Evolutionary conservation across 345 rosid genomes (phyloP).

Genomic region (Reutealis trisperma): DNA sequence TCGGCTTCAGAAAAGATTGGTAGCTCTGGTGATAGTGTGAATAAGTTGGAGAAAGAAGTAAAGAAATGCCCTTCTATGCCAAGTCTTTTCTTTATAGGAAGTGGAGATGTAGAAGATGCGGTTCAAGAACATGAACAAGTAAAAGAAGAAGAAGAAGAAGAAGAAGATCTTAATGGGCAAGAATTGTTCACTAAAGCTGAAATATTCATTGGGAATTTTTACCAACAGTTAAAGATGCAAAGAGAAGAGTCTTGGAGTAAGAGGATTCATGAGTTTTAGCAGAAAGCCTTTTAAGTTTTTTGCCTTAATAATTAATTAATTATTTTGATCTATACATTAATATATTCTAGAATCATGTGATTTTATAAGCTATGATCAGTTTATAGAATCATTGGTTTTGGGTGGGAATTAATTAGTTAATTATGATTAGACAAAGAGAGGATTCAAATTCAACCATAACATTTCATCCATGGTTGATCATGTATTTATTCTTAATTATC

Average conservation of each 20-base stretch:
- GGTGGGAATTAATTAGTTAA: not conserved
- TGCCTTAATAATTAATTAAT: not conserved
- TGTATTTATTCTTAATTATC: not conserved
- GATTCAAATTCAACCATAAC: conserved; percentile 8
- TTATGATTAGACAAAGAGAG: not conserved
- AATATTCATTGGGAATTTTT: conserved; percentile 60
- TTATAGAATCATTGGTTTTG: conserved; percentile 23
- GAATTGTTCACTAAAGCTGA: conserved; percentile 66
- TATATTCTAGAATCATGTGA: not conserved
- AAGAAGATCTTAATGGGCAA: conserved; percentile 39
- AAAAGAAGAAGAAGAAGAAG: conserved; percentile 33
- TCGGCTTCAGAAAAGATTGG: conserved; percentile 21
- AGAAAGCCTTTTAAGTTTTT: conserved; percentile 37
- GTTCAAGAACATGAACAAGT: conserved; percentile 18
- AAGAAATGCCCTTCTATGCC: conserved; percentile 59
- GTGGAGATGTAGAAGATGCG: conserved; percentile 31
- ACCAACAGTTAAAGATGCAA: conserved; percentile 72
- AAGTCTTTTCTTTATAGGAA: conserved; percentile 62
- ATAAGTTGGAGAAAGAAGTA: conserved; percentile 27
- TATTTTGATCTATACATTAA: not conserved
- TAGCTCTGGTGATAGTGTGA: not conserved
- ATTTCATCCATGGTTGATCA: conserved; percentile 19
- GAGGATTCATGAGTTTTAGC: conserved; percentile 51
- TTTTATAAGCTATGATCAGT: not conserved
- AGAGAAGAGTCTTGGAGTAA: conserved; percentile 59